Percentiles rank a stretch among this genome's conserved stretches.
phyloP scores from a whole-genome alignment of 1,284 basidiomycete species.

The Retiboletus fuscus region DNA sequence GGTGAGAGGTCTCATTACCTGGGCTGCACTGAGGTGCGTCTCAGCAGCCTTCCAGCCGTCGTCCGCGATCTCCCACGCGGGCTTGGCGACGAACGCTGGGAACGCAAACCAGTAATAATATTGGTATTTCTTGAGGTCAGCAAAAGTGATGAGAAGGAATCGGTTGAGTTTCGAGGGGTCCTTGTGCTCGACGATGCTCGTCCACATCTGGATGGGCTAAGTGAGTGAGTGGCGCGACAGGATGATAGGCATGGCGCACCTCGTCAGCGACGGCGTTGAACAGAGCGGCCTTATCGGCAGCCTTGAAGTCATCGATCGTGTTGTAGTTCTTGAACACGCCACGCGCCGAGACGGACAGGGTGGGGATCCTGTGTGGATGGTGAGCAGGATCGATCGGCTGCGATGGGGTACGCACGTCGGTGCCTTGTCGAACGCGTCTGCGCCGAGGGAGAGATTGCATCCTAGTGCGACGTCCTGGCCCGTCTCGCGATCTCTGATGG shows the following conservation, averaged over 20 bases:
- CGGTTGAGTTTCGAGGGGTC: constrained; percentile 70
- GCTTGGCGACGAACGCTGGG: constrained; percentile 89
- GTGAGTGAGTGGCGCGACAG: constrained; percentile 1
- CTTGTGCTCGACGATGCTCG: too few species aligned
- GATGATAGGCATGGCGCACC: constrained; percentile 36
- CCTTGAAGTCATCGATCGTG: constrained; percentile 96
- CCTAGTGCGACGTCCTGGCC: constrained; percentile 72
- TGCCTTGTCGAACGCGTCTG: constrained; percentile 66
- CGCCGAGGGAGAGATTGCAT: constrained; percentile 70
- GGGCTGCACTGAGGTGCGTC: neutral
- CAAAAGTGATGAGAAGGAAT: constrained; percentile 92
- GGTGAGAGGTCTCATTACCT: constrained; percentile 2
- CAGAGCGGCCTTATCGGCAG: constrained; percentile 89
- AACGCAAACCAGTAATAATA: constrained; percentile 99
- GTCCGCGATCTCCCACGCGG: constrained; percentile 83
- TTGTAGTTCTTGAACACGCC: constrained; percentile 94
- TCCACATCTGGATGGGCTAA: constrained; percentile 69
- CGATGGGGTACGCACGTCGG: constrained; percentile 52
- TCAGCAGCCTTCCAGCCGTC: constrained; percentile 3
- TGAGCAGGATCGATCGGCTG: constrained; percentile 30
- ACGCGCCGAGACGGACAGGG: constrained; percentile 56
- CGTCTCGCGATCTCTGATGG: constrained; percentile 80
- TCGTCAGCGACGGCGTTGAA: too few species aligned
- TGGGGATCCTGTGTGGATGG: constrained; percentile 50
- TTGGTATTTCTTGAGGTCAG: constrained; percentile 97